phyloP scores from a whole-genome alignment of 345 rosid species.

The Corymbia maculata region DNA sequence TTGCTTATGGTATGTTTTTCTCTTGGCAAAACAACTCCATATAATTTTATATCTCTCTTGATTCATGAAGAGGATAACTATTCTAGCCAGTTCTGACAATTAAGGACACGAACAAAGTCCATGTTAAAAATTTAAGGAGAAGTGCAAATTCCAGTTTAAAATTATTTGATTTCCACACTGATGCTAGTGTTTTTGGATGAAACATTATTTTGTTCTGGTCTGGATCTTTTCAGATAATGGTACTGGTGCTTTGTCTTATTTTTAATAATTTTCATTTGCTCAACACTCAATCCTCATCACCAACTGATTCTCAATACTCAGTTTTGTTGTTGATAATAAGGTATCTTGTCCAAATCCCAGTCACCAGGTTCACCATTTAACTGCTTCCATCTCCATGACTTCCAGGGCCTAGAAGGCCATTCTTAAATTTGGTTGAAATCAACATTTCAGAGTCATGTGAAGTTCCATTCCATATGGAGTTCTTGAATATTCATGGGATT shows the following conservation, averaged over 20 bases:
- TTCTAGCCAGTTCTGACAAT: background rate
- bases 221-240: background rate
- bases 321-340: background rate
- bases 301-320: background rate
- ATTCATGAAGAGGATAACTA: background rate
- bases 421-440: background rate
- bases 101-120: background rate
- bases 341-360: background rate
- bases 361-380: background rate
- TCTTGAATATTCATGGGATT: background rate
- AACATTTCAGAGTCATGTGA: background rate
- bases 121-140: background rate
- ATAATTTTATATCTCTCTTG: background rate
- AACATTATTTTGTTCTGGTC: background rate
- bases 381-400: background rate
- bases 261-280: background rate
- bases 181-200: background rate
- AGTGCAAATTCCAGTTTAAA: background rate
- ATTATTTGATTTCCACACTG: background rate
- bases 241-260: background rate
- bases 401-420: background rate
- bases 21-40: background rate
- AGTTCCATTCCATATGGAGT: background rate
- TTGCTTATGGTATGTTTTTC: background rate
- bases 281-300: background rate